Percentiles rank a stretch among this genome's conserved stretches.
phyloP scores from a whole-genome alignment of 345 rosid species.

The Balakata baccata region DNA sequence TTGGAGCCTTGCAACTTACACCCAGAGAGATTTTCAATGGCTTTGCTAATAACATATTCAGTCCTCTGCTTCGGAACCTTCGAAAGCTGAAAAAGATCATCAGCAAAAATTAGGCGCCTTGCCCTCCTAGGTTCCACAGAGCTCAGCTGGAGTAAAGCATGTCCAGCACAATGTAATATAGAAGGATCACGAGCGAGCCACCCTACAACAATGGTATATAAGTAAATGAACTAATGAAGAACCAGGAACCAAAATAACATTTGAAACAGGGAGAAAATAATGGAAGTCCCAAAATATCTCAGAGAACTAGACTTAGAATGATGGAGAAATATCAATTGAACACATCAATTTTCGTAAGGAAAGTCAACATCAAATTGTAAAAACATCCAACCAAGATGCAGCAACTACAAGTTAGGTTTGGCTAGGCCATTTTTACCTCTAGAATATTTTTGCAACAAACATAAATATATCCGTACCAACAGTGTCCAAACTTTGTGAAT shows the following conservation, averaged over 20 bases:
- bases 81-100: slow-evolving; percentile 83
- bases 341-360: too few species aligned
- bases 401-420: too few species aligned
- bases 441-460: slow-evolving; percentile 9
- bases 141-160: slow-evolving; percentile 62
- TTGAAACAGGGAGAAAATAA: slow-evolving; percentile 1
- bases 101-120: slow-evolving; percentile 66
- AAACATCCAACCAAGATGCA: too few species aligned
- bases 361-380: too few species aligned
- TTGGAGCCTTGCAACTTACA: slow-evolving; percentile 54
- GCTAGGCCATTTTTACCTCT: background rate
- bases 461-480: slow-evolving; percentile 51
- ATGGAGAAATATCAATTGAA: background rate
- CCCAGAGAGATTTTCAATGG: slow-evolving; percentile 69
- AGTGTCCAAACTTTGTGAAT: slow-evolving; percentile 80
- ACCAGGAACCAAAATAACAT: slow-evolving; percentile 14
- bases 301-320: background rate
- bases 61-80: slow-evolving; percentile 73
- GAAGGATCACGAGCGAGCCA: slow-evolving; percentile 83
- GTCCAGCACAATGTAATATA: slow-evolving; percentile 65
- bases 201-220: slow-evolving; percentile 41
- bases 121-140: slow-evolving; percentile 53
- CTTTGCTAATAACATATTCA: slow-evolving; percentile 63
- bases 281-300: slow-evolving; percentile 9
- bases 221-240: background rate